These are phyloP conservation scores for Peronospora tabacina DNA, from an alignment of 352 stramenopile genomes.

Conservation along the genomic window DNA sequence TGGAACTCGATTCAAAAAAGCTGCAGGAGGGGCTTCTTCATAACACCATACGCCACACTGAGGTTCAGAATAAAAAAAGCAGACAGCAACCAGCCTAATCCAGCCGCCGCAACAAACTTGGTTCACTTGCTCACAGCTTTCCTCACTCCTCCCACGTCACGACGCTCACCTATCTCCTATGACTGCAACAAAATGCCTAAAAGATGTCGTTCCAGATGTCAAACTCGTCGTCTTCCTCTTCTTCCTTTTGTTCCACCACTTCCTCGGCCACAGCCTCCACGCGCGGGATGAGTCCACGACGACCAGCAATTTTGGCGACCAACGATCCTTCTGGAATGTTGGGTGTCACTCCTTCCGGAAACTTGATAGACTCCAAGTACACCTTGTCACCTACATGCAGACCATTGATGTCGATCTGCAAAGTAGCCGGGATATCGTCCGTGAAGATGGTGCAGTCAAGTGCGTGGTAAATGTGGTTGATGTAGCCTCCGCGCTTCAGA, in stretches of 20 bases:
- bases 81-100: conserved; percentile 1
- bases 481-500: conserved; percentile 92
- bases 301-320: conserved; percentile 81
- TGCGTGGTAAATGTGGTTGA: conserved; percentile 87
- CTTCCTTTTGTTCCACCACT: conserved; percentile 60
- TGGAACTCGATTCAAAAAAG: conserved; percentile 28
- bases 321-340: conserved; percentile 53
- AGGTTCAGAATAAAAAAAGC: conserved; percentile 5
- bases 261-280: conserved; percentile 59
- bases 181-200: conserved; percentile 30
- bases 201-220: conserved; percentile 87
- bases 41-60: conserved; percentile 3
- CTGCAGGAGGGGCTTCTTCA: conserved; percentile 10
- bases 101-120: neutral
- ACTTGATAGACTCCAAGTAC: conserved; percentile 62
- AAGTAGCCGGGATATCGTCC: conserved; percentile 61
- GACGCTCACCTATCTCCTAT: conserved; percentile 9
- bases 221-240: conserved; percentile 61
- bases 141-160: conserved; percentile 7
- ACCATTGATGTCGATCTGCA: conserved; percentile 82
- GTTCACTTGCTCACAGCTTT: neutral
- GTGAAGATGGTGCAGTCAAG: conserved; percentile 76
- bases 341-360: conserved; percentile 70
- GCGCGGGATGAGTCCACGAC: conserved; percentile 76
- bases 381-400: conserved; percentile 83